phyloP scores from a whole-genome alignment of 2,329 filamentous ascomycete genomes.

The Ampelomyces quisqualis region DNA sequence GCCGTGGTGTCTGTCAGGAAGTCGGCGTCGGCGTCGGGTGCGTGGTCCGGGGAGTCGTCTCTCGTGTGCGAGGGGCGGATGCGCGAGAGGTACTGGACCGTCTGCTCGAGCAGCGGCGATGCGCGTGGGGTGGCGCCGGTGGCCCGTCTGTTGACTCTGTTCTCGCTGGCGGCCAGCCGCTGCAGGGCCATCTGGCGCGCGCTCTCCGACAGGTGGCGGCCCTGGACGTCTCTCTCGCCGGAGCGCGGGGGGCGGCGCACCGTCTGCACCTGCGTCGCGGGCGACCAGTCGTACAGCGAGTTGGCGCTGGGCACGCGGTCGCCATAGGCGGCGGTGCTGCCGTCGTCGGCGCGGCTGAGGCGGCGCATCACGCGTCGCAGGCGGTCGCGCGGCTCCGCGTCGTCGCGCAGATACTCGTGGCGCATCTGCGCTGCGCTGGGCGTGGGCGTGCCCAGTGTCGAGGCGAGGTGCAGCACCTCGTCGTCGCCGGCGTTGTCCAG shows the following conservation, averaged over 20 bases:
- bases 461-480: conserved; percentile 50
- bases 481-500: conserved; percentile 50
- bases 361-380: conserved; percentile 50
- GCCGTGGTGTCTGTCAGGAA: conserved; percentile 58
- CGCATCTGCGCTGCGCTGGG: conserved; percentile 22
- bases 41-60: conserved; percentile 56
- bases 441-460: conserved; percentile 48
- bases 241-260: conserved; percentile 45
- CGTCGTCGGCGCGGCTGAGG: conserved; percentile 48
- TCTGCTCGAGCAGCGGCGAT: conserved; percentile 54
- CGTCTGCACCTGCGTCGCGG: conserved; percentile 46
- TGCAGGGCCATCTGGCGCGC: conserved; percentile 32
- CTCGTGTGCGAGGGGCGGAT: conserved; percentile 56
- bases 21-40: conserved; percentile 57
- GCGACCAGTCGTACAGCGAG: conserved; percentile 62
- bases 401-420: conserved; percentile 38
- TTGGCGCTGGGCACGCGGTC: conserved; percentile 56
- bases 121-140: conserved; percentile 21
- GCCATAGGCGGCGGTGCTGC: conserved; percentile 52
- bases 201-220: conserved; percentile 36
- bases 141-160: conserved; percentile 28
- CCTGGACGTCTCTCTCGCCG: conserved; percentile 40
- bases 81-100: conserved; percentile 62
- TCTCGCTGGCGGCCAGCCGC: conserved; percentile 31
- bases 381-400: conserved; percentile 45